phyloP scores from a whole-genome alignment of 1,139 yeast genomes.

The Debaryomyces coudertii region DNA sequence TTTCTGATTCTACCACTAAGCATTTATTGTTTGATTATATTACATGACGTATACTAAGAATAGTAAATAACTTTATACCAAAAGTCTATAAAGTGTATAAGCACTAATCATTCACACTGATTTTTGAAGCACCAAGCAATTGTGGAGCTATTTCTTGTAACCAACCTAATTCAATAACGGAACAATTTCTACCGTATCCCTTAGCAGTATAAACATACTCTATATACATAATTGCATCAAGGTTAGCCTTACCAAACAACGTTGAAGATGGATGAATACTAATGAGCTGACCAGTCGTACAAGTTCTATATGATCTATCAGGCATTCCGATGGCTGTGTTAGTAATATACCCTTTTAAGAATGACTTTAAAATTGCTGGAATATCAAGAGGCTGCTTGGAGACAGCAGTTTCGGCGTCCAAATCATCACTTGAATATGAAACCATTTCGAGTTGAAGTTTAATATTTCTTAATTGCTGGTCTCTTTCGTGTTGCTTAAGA shows the following conservation, averaged over 20 bases:
- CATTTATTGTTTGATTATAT: background rate
- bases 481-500: conserved; percentile 30
- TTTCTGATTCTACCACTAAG: background rate
- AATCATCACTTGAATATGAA: conserved; percentile 23
- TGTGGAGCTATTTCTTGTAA: conserved; percentile 82
- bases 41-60: background rate
- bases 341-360: conserved; percentile 76
- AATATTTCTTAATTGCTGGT: conserved; percentile 30
- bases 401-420: conserved; percentile 24
- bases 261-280: conserved; percentile 92
- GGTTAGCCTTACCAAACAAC: conserved; percentile 73
- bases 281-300: conserved; percentile 75
- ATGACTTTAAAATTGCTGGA: conserved; percentile 68
- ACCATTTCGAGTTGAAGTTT: conserved; percentile 28
- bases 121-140: conserved; percentile 49
- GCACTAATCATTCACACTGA: conserved; percentile 25
- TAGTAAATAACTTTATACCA: background rate
- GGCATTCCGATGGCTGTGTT: conserved; percentile 96
- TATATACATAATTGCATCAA: conserved; percentile 90
- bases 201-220: conserved; percentile 93
- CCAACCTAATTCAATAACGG: conserved; percentile 86
- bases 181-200: conserved; percentile 89
- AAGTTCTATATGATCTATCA: conserved; percentile 88
- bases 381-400: conserved; percentile 47
- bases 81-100: background rate